A percentile compares a stretch with the other conserved stretches of the same genome.
These are phyloP conservation scores for Gaeumannomyces tritici DNA, from an alignment of 2,329 filamentous ascomycete species.

Conservation along the genomic window DNA sequence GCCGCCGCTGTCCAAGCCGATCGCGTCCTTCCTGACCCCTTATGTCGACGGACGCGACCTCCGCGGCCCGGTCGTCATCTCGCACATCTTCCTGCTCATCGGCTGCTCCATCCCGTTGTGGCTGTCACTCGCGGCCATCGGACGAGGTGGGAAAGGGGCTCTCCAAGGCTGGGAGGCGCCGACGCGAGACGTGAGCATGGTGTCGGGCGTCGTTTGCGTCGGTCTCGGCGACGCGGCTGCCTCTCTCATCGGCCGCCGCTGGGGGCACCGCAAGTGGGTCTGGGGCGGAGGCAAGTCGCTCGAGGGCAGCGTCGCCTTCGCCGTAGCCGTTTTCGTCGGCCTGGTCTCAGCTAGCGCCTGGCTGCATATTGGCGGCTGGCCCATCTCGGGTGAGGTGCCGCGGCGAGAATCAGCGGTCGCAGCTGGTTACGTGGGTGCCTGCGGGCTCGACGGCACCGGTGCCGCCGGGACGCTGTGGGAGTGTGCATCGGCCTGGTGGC, in stretches of 20 bases:
- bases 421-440: background rate
- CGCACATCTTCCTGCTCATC: slow-evolving; percentile 89
- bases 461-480: background rate
- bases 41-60: slow-evolving; percentile 94
- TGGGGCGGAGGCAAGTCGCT: slow-evolving; percentile 96
- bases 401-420: background rate
- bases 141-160: slow-evolving; percentile 34
- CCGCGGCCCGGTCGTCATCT: slow-evolving; percentile 87
- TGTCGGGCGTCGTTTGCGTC: slow-evolving; percentile 86
- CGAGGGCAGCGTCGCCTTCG: slow-evolving; percentile 79
- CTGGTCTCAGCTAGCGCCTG: slow-evolving; percentile 62
- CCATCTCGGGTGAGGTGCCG: slow-evolving; percentile 47
- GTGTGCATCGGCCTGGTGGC: slow-evolving; percentile 8
- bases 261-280: slow-evolving; percentile 81
- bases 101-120: slow-evolving; percentile 93
- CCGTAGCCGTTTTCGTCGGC: slow-evolving; percentile 65
- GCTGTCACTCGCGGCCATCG: slow-evolving; percentile 67
- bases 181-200: slow-evolving; percentile 74
- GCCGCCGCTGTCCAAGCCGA: slow-evolving; percentile 75
- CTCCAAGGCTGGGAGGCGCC: slow-evolving; percentile 64
- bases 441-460: background rate
- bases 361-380: slow-evolving; percentile 70
- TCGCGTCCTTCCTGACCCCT: slow-evolving; percentile 79
- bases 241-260: slow-evolving; percentile 78
- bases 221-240: slow-evolving; percentile 93